Base-by-base conservation (phyloP, 2,329 filamentous ascomycete species). In the Exophiala calicioides region DNA sequence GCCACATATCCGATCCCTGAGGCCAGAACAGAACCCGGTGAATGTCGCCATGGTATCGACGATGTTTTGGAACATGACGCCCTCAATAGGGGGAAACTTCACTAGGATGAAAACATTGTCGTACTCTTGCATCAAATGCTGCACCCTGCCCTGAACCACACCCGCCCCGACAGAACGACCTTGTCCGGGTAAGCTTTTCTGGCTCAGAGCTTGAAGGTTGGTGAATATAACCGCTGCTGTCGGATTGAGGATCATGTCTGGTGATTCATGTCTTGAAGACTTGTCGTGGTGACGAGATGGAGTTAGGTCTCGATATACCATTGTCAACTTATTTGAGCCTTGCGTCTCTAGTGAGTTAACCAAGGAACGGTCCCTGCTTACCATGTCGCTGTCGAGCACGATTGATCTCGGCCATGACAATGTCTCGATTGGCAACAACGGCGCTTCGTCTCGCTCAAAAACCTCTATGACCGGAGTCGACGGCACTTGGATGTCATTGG, bases 221-320 rank as follows among this genome's bases (percentile, higher is more conserved):
- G 87, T 87, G 15, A 86, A 61, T 1, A 95, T 65, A 2, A 95
- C 68, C 0, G 86, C 89, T 0, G 78, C 81, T 0, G 72, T 74
- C 0, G 87, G 81, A 0, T 87, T 87, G 4, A 90, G 58, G 1
- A 85, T 78, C 3, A 95, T 66, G 58, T 95, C 90, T 2, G 87
- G 51, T 29, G 33, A 29, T 12, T 16, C 84, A 62, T 89, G 85
- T 4, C 71, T 67, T 15, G 7, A 5, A 1, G 30, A 27, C 21
- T 30, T 34, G n/a, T 42, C 46, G 7, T 19, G 31, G 9, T 33
- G 20, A 23, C 5, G 7, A 51, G 27, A 31, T 19, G 23, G 15
- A 21, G 12, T 42, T 26, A 53, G 34, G 27, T 64, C 57, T 15
- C 60, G 60, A 39, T 62, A 63, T 24, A 61, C 36, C 7, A 62